phyloP scores from a whole-genome alignment of 2,329 filamentous ascomycete species.

The Penicillium sp. region DNA sequence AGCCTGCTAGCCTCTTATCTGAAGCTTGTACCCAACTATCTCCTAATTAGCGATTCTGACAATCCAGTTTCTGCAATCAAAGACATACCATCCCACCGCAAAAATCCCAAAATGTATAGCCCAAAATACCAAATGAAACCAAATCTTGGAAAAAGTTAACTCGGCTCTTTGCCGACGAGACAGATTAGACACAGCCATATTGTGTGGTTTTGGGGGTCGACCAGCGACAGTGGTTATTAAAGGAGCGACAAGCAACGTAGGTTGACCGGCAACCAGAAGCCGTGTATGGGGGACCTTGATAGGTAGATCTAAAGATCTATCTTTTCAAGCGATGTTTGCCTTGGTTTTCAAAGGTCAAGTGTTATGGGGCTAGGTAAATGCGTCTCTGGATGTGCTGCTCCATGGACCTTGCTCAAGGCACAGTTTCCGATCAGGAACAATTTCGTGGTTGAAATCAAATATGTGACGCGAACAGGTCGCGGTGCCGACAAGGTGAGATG shows the following conservation, averaged over 20 bases:
- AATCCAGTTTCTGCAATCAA: background rate
- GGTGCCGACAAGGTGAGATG: too few relatives aligned
- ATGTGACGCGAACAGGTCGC: background rate
- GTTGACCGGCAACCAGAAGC: slow-evolving; percentile 24
- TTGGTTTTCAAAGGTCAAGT: background rate
- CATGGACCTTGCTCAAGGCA: slow-evolving; percentile 17
- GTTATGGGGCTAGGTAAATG: background rate
- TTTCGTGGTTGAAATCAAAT: background rate
- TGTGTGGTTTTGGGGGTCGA: slow-evolving; percentile 18
- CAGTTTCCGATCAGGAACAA: background rate
- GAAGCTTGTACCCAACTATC: slow-evolving; percentile 74
- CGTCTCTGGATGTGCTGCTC: slow-evolving; percentile 14
- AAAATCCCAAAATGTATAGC: slow-evolving; percentile 77
- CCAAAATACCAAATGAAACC: slow-evolving; percentile 84
- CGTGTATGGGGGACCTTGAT: background rate
- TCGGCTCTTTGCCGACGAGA: slow-evolving; percentile 49
- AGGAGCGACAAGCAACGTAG: slow-evolving; percentile 19
- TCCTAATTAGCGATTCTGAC: slow-evolving; percentile 24
- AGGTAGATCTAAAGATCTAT: background rate
- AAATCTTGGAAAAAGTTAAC: slow-evolving; percentile 68
- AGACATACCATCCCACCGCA: slow-evolving; percentile 75
- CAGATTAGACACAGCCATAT: slow-evolving; percentile 12
- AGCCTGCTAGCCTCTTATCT: slow-evolving; percentile 67
- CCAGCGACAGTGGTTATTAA: slow-evolving; percentile 28
- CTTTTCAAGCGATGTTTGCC: background rate